These are phyloP conservation scores for Lantana camara DNA, from an alignment of 257 asterid genomes.

Conservation along the genomic window DNA sequence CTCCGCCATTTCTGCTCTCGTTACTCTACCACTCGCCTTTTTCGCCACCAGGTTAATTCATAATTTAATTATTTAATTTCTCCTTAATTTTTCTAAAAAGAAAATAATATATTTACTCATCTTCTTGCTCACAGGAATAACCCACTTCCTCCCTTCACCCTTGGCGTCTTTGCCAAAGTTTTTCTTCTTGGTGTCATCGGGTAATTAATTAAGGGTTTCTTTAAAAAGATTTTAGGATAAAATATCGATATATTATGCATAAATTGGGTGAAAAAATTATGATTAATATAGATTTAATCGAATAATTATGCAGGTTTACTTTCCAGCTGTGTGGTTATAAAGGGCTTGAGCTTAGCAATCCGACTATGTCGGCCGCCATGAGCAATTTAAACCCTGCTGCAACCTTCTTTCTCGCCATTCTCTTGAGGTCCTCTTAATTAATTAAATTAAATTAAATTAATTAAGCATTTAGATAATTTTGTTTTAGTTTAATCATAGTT, in stretches of 20 bases:
- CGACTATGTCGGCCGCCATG: constrained; percentile 37
- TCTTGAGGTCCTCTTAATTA: constrained; percentile 30
- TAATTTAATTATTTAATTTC: too few relatives aligned
- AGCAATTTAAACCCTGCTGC: constrained; percentile 37
- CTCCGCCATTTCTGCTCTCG: too few relatives aligned
- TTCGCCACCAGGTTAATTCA: too few relatives aligned
- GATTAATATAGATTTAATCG: neutral
- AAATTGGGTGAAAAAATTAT: neutral
- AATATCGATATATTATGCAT: neutral
- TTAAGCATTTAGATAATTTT: neutral
- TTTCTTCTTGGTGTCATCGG: constrained; percentile 41
- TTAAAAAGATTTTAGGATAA: neutral
- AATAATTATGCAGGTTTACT: constrained; percentile 23
- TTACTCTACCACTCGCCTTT: too few relatives aligned
- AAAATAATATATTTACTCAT: too few relatives aligned
- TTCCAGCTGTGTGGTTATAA: constrained; percentile 26
- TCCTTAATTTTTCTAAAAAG: too few relatives aligned
- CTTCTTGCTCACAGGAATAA: constrained; percentile 20
- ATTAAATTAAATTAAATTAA: neutral
- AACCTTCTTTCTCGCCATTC: constrained; percentile 42
- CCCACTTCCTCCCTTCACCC: constrained; percentile 26
- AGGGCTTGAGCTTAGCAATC: constrained; percentile 38
- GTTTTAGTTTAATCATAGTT: neutral
- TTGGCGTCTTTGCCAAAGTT: constrained; percentile 25
- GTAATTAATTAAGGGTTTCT: constrained; percentile 5